A percentile compares a stretch with the other conserved stretches of the same genome.
Conservation (phyloP, 352 stramenopile species). For the Phytopythium litorale region DNA sequence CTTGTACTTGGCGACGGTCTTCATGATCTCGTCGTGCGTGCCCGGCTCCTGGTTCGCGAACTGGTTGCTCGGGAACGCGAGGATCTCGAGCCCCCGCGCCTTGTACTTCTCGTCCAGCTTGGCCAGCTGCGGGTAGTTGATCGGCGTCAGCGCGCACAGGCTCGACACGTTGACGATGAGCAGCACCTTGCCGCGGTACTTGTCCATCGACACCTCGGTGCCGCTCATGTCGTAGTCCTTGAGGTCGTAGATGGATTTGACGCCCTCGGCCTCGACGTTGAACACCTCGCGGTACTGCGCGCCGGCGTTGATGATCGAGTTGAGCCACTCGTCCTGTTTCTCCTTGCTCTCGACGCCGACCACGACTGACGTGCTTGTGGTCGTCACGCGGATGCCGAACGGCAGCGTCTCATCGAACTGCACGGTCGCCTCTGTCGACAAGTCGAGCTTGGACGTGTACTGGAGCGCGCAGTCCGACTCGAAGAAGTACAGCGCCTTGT, state of each 20-base stretch:
- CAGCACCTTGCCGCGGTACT: conserved; percentile 44
- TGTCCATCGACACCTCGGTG: conserved; percentile 42
- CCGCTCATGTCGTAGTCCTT: conserved; percentile 52
- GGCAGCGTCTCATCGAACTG: conserved; percentile 15
- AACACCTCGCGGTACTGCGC: conserved; percentile 13
- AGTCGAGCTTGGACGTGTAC: conserved; percentile 19
- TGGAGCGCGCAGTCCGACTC: conserved; percentile 36
- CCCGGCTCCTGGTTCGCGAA: conserved; percentile 72
- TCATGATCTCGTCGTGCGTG: conserved; percentile 35
- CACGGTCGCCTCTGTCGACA: conserved; percentile 3
- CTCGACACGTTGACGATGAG: conserved; percentile 65
- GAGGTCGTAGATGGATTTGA: conserved; percentile 63
- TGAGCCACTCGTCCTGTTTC: conserved; percentile 6
- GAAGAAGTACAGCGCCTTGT: conserved; percentile 44
- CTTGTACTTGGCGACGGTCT: conserved; percentile 32
- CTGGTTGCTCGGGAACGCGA: conserved; percentile 82
- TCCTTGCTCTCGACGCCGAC: conserved; percentile 16
- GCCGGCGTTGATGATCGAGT: conserved; percentile 11
- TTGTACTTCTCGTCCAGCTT: conserved; percentile 54
- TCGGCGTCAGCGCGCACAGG: conserved; percentile 63
- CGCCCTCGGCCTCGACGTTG: conserved; percentile 15
- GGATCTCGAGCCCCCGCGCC: conserved; percentile 36
- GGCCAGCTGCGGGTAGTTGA: conserved; percentile 76
- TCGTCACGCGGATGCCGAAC: conserved; percentile 29
- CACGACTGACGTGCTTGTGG: conserved; percentile 9